Evolutionary conservation across 768 basidiomycete genomes (phyloP).

Genomic region (Pholiota microspora): DNA sequence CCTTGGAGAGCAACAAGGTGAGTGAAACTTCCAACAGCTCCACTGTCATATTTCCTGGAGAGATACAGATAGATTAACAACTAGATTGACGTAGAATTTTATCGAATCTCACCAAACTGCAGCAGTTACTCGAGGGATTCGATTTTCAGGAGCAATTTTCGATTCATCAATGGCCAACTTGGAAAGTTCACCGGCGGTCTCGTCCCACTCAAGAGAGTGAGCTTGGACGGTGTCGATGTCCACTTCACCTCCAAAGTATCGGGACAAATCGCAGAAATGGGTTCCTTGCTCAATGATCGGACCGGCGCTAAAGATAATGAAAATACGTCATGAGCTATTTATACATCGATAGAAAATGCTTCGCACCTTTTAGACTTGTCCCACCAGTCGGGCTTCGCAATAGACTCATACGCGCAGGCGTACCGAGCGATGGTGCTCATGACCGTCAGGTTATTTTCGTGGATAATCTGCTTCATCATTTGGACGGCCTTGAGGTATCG

Average conservation of each 20-base stretch:
- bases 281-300: slow-evolving; percentile 92
- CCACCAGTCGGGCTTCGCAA: slow-evolving; percentile 90
- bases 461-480: slow-evolving; percentile 94
- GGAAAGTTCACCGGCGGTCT: slow-evolving; percentile 80
- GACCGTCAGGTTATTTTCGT: slow-evolving; percentile 90
- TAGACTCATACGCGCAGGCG: slow-evolving; percentile 81
- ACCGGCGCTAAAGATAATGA: slow-evolving; percentile 50
- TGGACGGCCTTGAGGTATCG: slow-evolving; percentile 92
- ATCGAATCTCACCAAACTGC: slow-evolving; percentile 71
- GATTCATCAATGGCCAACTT: slow-evolving; percentile 84
- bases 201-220: slow-evolving; percentile 91
- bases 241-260: slow-evolving; percentile 96
- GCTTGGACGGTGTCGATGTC: slow-evolving; percentile 79
- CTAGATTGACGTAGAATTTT: not conserved
- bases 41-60: slow-evolving; percentile 88
- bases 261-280: slow-evolving; percentile 95
- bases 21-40: slow-evolving; percentile 89
- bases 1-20: slow-evolving; percentile 93
- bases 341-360: slow-evolving; percentile 1
- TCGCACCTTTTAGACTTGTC: slow-evolving; percentile 79
- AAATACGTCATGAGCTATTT: slow-evolving; percentile 3
- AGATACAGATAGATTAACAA: not conserved
- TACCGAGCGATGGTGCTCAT: slow-evolving; percentile 97
- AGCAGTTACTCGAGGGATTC: slow-evolving; percentile 90
- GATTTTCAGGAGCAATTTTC: slow-evolving; percentile 80